Base-by-base conservation (phyloP, 2,329 filamentous ascomycete genomes). In the Ampelomyces quisqualis region DNA sequence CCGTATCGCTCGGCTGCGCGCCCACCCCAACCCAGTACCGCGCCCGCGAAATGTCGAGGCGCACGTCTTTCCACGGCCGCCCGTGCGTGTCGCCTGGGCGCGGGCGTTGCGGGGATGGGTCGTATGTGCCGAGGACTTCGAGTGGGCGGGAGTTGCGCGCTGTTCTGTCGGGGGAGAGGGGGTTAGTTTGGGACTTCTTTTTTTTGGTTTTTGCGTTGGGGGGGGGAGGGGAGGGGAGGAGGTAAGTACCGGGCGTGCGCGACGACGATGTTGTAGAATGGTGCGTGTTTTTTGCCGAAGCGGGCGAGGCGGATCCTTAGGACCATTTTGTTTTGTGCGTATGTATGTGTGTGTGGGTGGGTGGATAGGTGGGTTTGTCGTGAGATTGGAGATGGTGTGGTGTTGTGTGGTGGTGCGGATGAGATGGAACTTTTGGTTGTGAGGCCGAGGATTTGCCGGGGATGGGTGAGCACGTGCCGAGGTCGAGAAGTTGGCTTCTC, bases 11-110 rank as follows among this genome's bases (percentile, higher is more conserved):
- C 7, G 93, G 93, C 73, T 98, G 93, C 40, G 93, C 93, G 1
- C 93, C 93, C 3, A 97, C 91, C 66, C 93, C 93, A 23, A 98
- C 78, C 93, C 93, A 98, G 74, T 98, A 98, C 69, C 86, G 85
- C 42, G 91, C 87, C 45, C 93, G 78, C 53, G 81, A 75, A 6
- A 80, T 74, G 69, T 98, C 93, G 10, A 98, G 78, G 61, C 88
- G 84, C 65, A 98, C 87, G 55, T 97, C 90, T 72, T 98, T 98
- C 75, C 86, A 88, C 40, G 87, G 79, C 43, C 82, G 81, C 50
- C 74, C 74, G 28, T 77, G 70, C 10, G 75, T 74, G 55, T 71
- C 71, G 40, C 70, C 72, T 11, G 77, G 53, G 63, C 67, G 59
- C 73, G 77, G 74, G 2, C 70, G 64, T 56, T 79, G 73, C 2